Percentiles rank a stretch among this genome's conserved stretches.
phyloP scores from a whole-genome alignment of 208 protist genomes.

The Trypanosoma platydactyli region DNA sequence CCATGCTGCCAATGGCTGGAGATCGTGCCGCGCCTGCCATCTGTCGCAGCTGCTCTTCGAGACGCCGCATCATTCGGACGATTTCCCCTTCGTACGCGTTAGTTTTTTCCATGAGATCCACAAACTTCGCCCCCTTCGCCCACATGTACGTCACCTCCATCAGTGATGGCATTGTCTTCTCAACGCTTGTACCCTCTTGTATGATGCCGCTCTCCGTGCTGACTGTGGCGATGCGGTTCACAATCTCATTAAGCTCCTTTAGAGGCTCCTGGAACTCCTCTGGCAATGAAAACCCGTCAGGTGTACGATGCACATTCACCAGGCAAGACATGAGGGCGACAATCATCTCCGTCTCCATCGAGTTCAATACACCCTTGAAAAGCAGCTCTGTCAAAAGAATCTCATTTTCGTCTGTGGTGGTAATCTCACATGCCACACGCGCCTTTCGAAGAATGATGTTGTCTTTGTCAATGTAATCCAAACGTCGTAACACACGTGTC shows the following conservation, averaged over 20 bases:
- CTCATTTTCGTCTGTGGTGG: constrained; percentile 96
- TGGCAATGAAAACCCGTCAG: constrained; percentile 85
- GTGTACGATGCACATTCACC: constrained; percentile 95
- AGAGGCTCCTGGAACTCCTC: constrained; percentile 89
- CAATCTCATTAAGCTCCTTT: constrained; percentile 89
- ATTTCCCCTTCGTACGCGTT: constrained; percentile 98
- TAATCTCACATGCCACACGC: constrained; percentile 98
- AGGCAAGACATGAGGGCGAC: constrained; percentile 95
- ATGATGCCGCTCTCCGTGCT: constrained; percentile 92
- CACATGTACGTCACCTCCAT: constrained; percentile 97
- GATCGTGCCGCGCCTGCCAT: constrained; percentile 96
- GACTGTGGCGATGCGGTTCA: constrained; percentile 92
- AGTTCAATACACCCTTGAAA: constrained; percentile 98
- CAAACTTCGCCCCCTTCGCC: constrained; percentile 97
- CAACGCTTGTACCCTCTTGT: constrained; percentile 91
- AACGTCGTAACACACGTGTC: constrained; percentile 95
- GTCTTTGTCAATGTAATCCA: constrained; percentile 97
- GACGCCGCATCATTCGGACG: constrained; percentile 96
- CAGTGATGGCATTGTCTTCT: constrained; percentile 94
- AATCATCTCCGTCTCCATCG: constrained; percentile 95
- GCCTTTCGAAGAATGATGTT: constrained; percentile 98
- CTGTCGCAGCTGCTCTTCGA: constrained; percentile 99
- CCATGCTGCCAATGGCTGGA: constrained; percentile 97
- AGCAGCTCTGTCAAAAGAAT: constrained; percentile 98
- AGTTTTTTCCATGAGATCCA: constrained; percentile 97